These are phyloP conservation scores for Taphrina pruni DNA, from an alignment of 1,139 yeast genomes.

Conservation along the genomic window DNA sequence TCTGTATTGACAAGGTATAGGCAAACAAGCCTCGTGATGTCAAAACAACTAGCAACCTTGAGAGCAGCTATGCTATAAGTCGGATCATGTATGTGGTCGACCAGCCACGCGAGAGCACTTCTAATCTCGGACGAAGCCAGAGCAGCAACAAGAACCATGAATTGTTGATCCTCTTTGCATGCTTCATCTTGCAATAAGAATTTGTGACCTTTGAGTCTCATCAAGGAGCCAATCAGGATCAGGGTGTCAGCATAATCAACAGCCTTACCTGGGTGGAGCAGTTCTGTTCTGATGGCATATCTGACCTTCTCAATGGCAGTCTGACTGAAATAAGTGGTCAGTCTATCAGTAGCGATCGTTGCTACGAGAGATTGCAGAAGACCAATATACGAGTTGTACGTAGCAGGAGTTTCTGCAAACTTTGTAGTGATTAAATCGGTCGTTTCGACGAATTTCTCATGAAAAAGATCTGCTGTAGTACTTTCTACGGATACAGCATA, in stretches of 20 bases:
- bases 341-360: neutral
- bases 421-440: neutral
- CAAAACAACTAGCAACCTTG: conserved; percentile 15
- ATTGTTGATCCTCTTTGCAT: neutral
- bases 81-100: neutral
- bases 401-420: neutral
- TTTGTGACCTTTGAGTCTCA: conserved; percentile 2
- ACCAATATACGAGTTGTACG: neutral
- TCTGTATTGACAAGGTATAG: conserved; percentile 15
- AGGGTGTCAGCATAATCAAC: conserved; percentile 9
- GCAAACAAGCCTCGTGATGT: conserved; percentile 19
- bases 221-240: conserved; percentile 17
- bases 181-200: conserved; percentile 8
- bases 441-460: neutral
- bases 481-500: neutral
- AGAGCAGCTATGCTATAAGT: neutral
- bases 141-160: conserved; percentile 12
- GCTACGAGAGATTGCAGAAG: conserved; percentile 4
- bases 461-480: conserved; percentile 1
- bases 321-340: neutral
- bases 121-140: conserved; percentile 26
- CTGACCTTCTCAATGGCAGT: neutral
- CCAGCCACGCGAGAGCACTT: conserved; percentile 9
- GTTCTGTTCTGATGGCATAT: neutral
- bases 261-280: conserved; percentile 10